Conservation (phyloP, 306 rosid species). For the Lathyrus aphaca region DNA sequence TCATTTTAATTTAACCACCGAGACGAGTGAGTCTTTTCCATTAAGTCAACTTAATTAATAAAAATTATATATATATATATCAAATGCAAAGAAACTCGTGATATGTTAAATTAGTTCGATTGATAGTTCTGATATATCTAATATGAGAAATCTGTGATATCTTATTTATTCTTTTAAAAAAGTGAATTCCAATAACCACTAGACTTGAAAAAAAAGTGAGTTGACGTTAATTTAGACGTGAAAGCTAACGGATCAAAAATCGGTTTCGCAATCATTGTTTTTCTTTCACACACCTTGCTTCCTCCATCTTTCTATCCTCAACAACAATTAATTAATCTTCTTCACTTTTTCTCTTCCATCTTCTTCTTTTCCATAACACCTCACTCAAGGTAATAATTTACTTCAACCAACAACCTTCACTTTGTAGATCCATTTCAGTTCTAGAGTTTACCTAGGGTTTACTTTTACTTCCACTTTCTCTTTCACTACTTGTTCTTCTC, state of each 20-base stretch:
- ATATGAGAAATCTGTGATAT: no score
- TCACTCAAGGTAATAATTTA: no score
- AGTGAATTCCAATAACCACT: no score
- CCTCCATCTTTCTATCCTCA: not conserved
- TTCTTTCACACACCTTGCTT: slow-evolving; percentile 14
- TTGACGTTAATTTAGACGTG: slow-evolving; percentile 43
- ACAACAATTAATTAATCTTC: not conserved
- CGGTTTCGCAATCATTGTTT: slow-evolving; percentile 41
- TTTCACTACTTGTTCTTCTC: not conserved
- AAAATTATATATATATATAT: no score
- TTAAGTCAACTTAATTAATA: no score
- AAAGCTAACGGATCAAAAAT: slow-evolving; percentile 37
- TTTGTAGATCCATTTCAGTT: slow-evolving; percentile 5
- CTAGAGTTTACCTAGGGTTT: not conserved
- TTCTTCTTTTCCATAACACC: not conserved
- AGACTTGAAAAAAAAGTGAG: not conserved
- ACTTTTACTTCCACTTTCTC: not conserved
- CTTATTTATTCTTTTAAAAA: no score
- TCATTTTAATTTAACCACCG: no score
- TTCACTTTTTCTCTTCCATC: not conserved
- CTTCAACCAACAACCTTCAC: not conserved
- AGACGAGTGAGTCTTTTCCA: no score
- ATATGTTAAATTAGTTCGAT: no score
- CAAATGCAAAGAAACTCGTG: no score
- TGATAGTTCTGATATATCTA: no score